Percentiles rank a stretch among this genome's conserved stretches.
phyloP scores from a whole-genome alignment of 768 basidiomycete genomes.

The Suillus clintonianus region DNA sequence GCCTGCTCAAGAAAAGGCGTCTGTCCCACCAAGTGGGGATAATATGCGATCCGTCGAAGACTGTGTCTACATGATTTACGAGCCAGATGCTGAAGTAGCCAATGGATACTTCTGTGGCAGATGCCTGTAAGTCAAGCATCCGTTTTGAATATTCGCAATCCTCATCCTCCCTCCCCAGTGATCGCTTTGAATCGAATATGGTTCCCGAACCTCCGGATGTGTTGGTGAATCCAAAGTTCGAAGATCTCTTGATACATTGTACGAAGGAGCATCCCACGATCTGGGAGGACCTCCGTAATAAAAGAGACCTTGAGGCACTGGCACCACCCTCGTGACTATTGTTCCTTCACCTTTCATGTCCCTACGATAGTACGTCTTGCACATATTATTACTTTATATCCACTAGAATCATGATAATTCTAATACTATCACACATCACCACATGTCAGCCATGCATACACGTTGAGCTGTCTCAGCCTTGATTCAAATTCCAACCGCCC shows the following conservation, averaged over 20 bases:
- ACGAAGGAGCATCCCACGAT: slow-evolving; percentile 46
- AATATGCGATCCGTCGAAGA: slow-evolving; percentile 43
- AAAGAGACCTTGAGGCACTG: slow-evolving; percentile 12
- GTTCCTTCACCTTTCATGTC: not conserved
- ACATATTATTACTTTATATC: slow-evolving; percentile 12
- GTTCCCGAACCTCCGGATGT: slow-evolving; percentile 31
- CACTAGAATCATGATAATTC: slow-evolving; percentile 18
- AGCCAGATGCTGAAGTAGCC: slow-evolving; percentile 30
- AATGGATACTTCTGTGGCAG: slow-evolving; percentile 43
- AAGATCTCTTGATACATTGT: slow-evolving; percentile 51
- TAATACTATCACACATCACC: not conserved
- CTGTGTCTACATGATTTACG: slow-evolving; percentile 41
- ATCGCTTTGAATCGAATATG: slow-evolving; percentile 28
- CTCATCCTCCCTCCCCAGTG: slow-evolving; percentile 13
- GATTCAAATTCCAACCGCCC: not conserved
- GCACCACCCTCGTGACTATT: not conserved
- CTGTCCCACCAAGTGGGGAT: not conserved
- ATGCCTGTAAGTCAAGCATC: slow-evolving; percentile 48
- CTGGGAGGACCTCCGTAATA: slow-evolving; percentile 45
- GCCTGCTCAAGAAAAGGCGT: slow-evolving; percentile 3
- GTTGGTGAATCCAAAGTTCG: slow-evolving; percentile 30
- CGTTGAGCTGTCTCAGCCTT: not conserved
- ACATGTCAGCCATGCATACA: not conserved
- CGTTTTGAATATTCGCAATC: not conserved
- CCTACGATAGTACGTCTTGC: slow-evolving; percentile 8